Evolutionary conservation across 2,329 filamentous ascomycete species (phyloP), one percentile per base, ranked within the genome.

Genomic region (Xenoacremonium recifei): DNA sequence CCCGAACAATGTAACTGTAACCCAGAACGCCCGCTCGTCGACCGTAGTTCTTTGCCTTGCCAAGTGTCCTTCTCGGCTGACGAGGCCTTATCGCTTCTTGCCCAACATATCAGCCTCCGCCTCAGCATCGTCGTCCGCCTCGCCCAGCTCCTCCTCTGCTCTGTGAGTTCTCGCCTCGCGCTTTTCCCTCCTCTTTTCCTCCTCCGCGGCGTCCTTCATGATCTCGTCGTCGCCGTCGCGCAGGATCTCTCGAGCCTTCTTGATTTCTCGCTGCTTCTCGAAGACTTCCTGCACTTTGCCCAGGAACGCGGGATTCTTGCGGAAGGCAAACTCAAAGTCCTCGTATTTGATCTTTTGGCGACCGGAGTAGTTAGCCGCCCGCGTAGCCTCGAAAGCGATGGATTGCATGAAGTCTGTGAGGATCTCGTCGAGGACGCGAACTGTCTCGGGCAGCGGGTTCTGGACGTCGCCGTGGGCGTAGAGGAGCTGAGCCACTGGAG

Each of bases 311-410:
- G 87, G 84, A 59, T 97, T 95, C 50, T 87, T 82, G 21, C 93
- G 81, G 54, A 97, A 80, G 29, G 90, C 89, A 67, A 95, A 99
- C 60, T 95, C 90, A 70, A 99, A 96, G 67, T 99, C 93, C 60
- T 96, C 92, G 59, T 95, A 88, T 66, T 99, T 99, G 69, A 99
- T 90, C 70, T 99, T 99, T 59, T 95, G 89, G 2, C 93, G 87
- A 1, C 90, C 86, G 3, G 87, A 84, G 66, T 95, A 89, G 64
- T 88, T 84, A 1, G 93, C 93, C 39, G 85, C 84, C 33, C 88
- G 82, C 4, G 90, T 89, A 4, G 93, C 92, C 61, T 89, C 85
- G 71, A 95, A 93, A 68, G 88, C 92, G 40, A 93, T 84, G 64
- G 93, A 89, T 63, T 95, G 89, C 63, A 97, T 89, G 73, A 95